Evolutionary conservation across 73 alveolate genomes (phyloP).

Genomic region (Paramecium biaurelia): DNA sequence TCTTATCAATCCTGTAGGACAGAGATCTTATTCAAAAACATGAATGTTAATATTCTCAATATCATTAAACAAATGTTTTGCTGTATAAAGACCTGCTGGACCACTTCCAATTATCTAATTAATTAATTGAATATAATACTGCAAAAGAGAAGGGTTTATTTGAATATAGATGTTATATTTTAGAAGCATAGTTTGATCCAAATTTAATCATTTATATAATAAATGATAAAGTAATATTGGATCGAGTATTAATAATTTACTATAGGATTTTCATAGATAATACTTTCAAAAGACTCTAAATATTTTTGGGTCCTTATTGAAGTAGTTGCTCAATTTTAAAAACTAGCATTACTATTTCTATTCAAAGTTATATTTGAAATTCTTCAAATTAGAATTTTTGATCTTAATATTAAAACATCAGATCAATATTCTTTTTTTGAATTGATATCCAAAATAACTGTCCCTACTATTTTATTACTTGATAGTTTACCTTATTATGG

Average conservation of each 20-base stretch:
- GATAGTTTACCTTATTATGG: not conserved
- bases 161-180: not conserved
- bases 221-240: constrained; percentile 17
- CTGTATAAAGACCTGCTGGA: constrained; percentile 90
- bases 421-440: not conserved
- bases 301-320: not conserved
- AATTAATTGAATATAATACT: not conserved
- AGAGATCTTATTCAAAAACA: constrained; percentile 76
- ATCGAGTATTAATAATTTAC: constrained; percentile 17
- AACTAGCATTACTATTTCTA: not conserved
- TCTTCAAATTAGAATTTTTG: not conserved
- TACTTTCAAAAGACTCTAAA: not conserved
- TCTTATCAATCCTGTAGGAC: constrained; percentile 85
- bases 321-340: not conserved
- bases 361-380: not conserved
- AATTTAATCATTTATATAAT: not conserved
- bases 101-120: constrained; percentile 80
- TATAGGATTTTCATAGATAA: constrained; percentile 2
- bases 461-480: not conserved
- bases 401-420: not conserved
- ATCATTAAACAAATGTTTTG: constrained; percentile 65
- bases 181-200: constrained; percentile 20
- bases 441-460: not conserved
- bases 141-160: not conserved
- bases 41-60: constrained; percentile 73